These are phyloP conservation scores for Echinosophora koreensis DNA, from an alignment of 306 rosid genomes.

Conservation along the genomic window DNA sequence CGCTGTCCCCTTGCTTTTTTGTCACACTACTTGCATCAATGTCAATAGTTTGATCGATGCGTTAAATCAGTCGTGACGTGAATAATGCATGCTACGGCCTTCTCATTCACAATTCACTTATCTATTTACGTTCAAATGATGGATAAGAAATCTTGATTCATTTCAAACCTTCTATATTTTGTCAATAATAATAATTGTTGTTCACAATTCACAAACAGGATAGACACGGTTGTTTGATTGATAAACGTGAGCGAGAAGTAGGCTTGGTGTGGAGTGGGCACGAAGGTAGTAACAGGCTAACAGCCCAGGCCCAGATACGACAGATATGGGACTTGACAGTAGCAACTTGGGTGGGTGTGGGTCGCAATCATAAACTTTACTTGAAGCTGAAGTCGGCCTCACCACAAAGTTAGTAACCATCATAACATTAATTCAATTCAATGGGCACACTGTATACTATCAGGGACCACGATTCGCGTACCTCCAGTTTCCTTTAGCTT, in stretches of 20 bases:
- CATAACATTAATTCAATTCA: too few relatives aligned
- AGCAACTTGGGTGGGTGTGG: neutral
- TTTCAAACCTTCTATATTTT: neutral
- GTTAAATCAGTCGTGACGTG: neutral
- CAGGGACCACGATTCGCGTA: too few relatives aligned
- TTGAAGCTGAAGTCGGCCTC: too few relatives aligned
- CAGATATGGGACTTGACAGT: neutral
- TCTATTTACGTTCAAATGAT: neutral
- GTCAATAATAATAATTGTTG: neutral
- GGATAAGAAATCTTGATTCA: neutral
- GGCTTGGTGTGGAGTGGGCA: too few relatives aligned
- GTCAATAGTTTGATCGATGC: neutral
- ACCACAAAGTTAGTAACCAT: neutral
- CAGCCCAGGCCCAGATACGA: neutral
- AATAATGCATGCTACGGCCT: neutral
- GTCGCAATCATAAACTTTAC: neutral
- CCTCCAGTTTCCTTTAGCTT: too few relatives aligned
- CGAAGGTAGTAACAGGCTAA: too few relatives aligned
- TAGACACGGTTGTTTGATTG: neutral
- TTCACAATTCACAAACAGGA: slow-evolving; percentile 10
- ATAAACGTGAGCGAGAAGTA: too few relatives aligned
- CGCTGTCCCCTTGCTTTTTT: slow-evolving; percentile 4
- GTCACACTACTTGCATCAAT: too few relatives aligned
- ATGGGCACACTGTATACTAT: too few relatives aligned
- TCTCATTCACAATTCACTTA: neutral